Conservation (phyloP, 495 filamentous ascomycete species). For the Poronia punctata region DNA sequence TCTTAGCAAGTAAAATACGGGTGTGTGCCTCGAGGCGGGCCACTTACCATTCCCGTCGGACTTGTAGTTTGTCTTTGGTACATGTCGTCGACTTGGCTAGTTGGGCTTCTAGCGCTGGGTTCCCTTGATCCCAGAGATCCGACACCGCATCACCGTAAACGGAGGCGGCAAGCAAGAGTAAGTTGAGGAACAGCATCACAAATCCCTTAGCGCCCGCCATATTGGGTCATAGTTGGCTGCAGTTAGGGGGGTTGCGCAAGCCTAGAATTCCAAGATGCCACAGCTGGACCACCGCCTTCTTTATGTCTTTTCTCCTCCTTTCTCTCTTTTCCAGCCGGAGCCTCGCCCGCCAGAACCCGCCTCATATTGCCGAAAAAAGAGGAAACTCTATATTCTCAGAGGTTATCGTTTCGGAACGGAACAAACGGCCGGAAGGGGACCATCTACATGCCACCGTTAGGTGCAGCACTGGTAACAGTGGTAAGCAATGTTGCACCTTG, state of each 20-base stretch:
- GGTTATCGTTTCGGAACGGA: constrained; percentile 7
- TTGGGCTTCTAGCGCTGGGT: constrained; percentile 29
- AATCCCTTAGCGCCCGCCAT: background rate
- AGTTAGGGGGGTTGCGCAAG: background rate
- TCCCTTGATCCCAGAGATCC: constrained; percentile 37
- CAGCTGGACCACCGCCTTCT: background rate
- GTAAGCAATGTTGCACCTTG: constrained; percentile 5
- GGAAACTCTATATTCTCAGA: too few species aligned
- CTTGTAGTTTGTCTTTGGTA: constrained; percentile 37
- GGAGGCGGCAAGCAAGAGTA: constrained; percentile 14
- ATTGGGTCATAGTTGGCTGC: background rate
- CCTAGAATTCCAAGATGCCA: constrained; percentile 3
- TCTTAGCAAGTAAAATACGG: background rate
- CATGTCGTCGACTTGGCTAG: constrained; percentile 40
- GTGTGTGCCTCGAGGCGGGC: too few species aligned
- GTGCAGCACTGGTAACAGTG: too few species aligned
- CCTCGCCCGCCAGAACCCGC: too few species aligned
- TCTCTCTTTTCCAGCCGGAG: too few species aligned
- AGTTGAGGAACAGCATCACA: background rate
- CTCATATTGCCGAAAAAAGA: too few species aligned
- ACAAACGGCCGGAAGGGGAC: background rate
- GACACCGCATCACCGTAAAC: constrained; percentile 33
- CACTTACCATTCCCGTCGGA: constrained; percentile 41
- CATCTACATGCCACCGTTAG: background rate
- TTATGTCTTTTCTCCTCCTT: constrained; percentile 7